A percentile compares a stretch with the other conserved stretches of the same genome.
Conservation (phyloP, 805 yeast species). For the Metschnikowia picachoensis region DNA sequence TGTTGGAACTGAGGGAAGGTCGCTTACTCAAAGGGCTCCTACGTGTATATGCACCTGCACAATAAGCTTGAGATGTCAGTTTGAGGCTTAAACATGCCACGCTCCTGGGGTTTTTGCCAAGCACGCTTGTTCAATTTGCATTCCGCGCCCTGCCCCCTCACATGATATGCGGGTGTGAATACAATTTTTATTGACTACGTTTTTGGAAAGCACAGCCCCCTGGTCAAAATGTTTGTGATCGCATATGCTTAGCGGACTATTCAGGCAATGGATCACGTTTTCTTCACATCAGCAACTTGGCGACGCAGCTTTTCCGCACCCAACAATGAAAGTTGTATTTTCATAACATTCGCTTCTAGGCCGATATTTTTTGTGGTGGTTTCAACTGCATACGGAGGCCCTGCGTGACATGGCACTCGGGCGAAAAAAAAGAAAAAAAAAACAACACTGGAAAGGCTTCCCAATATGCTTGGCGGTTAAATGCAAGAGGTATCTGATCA, state of each 20-base stretch:
- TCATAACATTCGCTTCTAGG: conserved; percentile 7
- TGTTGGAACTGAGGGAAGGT: too few relatives aligned
- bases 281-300: background rate
- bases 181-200: too few relatives aligned
- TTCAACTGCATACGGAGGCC: background rate
- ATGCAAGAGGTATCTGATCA: too few relatives aligned
- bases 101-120: too few relatives aligned
- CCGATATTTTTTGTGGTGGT: background rate
- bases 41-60: background rate
- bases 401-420: background rate
- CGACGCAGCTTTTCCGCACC: background rate
- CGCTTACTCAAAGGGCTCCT: too few relatives aligned
- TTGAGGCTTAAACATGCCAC: background rate
- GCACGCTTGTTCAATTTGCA: too few relatives aligned
- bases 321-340: conserved; percentile 2
- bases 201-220: background rate
- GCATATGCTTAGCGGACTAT: background rate
- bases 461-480: conserved; percentile 5
- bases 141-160: too few relatives aligned
- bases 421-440: background rate
- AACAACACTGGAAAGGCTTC: background rate
- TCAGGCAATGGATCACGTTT: background rate
- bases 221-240: background rate
- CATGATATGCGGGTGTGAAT: too few relatives aligned
- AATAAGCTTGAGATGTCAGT: background rate